These are phyloP conservation scores for Zostera marina DNA, from an alignment of 116 monocot genomes.

Conservation along the genomic window DNA sequence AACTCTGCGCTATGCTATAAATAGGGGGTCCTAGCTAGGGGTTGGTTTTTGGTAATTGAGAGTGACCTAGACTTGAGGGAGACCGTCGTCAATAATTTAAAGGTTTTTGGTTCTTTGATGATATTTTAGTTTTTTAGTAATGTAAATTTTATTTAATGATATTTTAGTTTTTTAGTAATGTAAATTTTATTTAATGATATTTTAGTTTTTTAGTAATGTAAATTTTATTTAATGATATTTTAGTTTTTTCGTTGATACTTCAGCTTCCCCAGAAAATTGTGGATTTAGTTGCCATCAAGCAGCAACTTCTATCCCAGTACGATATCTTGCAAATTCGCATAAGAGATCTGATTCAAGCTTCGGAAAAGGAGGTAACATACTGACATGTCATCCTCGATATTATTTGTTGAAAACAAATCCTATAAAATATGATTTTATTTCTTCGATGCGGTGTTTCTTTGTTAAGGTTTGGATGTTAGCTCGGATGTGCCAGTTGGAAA, in stretches of 20 bases:
- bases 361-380: slow-evolving; percentile 65
- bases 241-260: slow-evolving; percentile 2
- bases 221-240: slow-evolving; percentile 3
- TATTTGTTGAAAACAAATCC: background rate
- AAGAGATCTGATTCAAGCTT: slow-evolving; percentile 49
- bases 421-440: background rate
- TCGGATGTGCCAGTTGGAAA: slow-evolving; percentile 92
- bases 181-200: slow-evolving; percentile 2
- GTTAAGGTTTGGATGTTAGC: slow-evolving; percentile 92
- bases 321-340: slow-evolving; percentile 70
- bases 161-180: background rate
- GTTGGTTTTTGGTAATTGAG: too few species aligned
- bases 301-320: slow-evolving; percentile 92
- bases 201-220: background rate
- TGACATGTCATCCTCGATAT: background rate
- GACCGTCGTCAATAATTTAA: too few species aligned
- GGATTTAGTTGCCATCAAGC: slow-evolving; percentile 66
- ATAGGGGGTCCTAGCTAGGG: too few species aligned
- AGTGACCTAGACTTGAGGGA: too few species aligned
- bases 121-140: too few species aligned
- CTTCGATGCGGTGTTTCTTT: background rate
- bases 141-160: slow-evolving; percentile 3
- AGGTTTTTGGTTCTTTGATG: background rate
- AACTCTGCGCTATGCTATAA: too few species aligned
- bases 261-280: slow-evolving; percentile 81